Evolutionary conservation across 2,329 filamentous ascomycete species (phyloP).

Genomic region (Drechslerella stenobrocha): DNA sequence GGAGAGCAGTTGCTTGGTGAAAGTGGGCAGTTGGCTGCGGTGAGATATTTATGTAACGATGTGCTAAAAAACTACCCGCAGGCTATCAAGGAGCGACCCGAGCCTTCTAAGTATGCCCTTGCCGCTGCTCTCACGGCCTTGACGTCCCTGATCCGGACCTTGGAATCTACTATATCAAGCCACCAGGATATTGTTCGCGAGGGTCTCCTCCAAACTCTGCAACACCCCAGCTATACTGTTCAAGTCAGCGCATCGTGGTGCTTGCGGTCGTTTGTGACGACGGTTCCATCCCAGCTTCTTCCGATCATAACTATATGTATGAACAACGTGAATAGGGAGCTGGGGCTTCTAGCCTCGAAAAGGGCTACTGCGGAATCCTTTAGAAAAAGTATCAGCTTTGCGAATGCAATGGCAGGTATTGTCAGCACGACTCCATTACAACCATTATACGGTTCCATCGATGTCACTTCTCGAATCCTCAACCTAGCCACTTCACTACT

Average conservation of each 20-base stretch:
- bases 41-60: slow-evolving; percentile 79
- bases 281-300: slow-evolving; percentile 87
- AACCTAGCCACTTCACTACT: slow-evolving; percentile 88
- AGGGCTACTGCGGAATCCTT: slow-evolving; percentile 67
- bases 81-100: slow-evolving; percentile 78
- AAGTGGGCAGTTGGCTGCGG: slow-evolving; percentile 80
- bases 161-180: slow-evolving; percentile 78
- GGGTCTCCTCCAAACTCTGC: slow-evolving; percentile 81
- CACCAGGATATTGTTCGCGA: slow-evolving; percentile 85
- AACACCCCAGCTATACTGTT: slow-evolving; percentile 94
- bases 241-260: slow-evolving; percentile 87
- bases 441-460: slow-evolving; percentile 89
- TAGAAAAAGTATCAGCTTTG: slow-evolving; percentile 82
- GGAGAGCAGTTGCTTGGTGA: slow-evolving; percentile 82
- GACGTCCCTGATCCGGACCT: slow-evolving; percentile 72
- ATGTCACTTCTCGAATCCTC: slow-evolving; percentile 88
- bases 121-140: slow-evolving; percentile 78
- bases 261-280: slow-evolving; percentile 81
- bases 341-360: slow-evolving; percentile 73
- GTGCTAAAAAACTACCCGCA: slow-evolving; percentile 94
- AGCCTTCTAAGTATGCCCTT: slow-evolving; percentile 84
- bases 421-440: slow-evolving; percentile 86
- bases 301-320: slow-evolving; percentile 92
- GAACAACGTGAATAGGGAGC: slow-evolving; percentile 87
- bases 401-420: slow-evolving; percentile 85